Evolutionary conservation across 2,329 filamentous ascomycete species (phyloP).

Genomic region (Pseudocercospora crystallina): DNA sequence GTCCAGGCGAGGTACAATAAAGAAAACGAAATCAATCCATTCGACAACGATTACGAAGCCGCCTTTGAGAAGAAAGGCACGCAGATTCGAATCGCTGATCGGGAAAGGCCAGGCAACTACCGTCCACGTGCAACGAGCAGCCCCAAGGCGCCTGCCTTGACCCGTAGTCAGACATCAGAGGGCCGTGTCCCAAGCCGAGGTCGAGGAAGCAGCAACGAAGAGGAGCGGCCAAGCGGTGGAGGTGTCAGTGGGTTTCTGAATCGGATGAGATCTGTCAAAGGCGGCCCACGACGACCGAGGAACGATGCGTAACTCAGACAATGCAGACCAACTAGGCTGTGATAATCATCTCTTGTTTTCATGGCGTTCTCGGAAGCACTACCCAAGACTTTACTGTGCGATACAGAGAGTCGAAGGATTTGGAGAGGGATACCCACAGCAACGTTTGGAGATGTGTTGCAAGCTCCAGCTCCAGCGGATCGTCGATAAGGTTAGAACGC

Average conservation of each 20-base stretch:
- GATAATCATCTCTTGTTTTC: no score
- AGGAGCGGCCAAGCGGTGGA: slow-evolving; percentile 38
- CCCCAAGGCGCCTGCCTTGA: slow-evolving; percentile 48
- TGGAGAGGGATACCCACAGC: neutral
- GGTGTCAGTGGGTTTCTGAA: slow-evolving; percentile 62
- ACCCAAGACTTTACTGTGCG: no score
- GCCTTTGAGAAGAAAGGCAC: slow-evolving; percentile 65
- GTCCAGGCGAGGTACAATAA: slow-evolving; percentile 37
- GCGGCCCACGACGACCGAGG: slow-evolving; percentile 53
- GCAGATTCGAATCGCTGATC: slow-evolving; percentile 54
- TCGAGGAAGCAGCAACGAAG: slow-evolving; percentile 41
- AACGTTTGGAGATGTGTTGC: neutral
- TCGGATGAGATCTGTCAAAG: slow-evolving; percentile 80
- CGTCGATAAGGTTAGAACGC: no score
- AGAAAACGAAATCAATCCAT: slow-evolving; percentile 64
- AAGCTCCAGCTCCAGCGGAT: no score
- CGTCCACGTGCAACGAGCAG: slow-evolving; percentile 53
- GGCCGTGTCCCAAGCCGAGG: slow-evolving; percentile 27
- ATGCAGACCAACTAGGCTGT: no score
- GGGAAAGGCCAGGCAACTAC: slow-evolving; percentile 31
- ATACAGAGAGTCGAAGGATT: slow-evolving; percentile 1
- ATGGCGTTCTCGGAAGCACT: no score
- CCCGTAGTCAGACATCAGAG: slow-evolving; percentile 23
- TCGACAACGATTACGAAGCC: slow-evolving; percentile 69
- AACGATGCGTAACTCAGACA: slow-evolving; percentile 4